A percentile compares a stretch with the other conserved stretches of the same genome.
These are phyloP conservation scores for Batrachochytrium dendrobatidis DNA, from an alignment of 371 early-diverging fungal species.

Conservation along the genomic window DNA sequence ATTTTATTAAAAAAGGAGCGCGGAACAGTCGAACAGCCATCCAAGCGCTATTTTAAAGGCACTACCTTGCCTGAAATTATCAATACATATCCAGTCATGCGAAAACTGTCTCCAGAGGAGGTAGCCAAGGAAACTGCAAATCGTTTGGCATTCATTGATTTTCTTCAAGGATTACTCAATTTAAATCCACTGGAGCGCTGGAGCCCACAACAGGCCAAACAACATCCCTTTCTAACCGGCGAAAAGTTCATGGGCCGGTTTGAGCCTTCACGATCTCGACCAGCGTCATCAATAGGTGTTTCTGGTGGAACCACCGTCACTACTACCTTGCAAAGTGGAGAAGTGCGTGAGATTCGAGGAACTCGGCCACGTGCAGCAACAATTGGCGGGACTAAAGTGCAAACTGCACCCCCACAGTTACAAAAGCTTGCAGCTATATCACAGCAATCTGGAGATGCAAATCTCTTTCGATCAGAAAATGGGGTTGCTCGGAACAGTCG, in stretches of 20 bases:
- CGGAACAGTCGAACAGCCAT: constrained; percentile 64
- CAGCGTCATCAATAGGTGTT: neutral
- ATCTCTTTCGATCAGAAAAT: neutral
- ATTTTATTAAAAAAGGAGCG: constrained; percentile 43
- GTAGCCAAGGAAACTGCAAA: constrained; percentile 67
- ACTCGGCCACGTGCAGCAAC: constrained; percentile 36
- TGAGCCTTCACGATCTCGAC: constrained; percentile 18
- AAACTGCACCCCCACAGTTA: constrained; percentile 32
- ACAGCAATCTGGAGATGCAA: constrained; percentile 19
- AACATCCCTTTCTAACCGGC: constrained; percentile 93
- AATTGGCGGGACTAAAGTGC: constrained; percentile 26
- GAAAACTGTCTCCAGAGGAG: constrained; percentile 52
- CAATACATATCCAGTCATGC: constrained; percentile 60
- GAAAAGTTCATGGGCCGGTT: constrained; percentile 53
- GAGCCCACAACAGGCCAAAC: constrained; percentile 85
- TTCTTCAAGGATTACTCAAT: constrained; percentile 74
- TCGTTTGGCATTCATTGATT: constrained; percentile 75
- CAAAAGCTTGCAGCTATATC: constrained; percentile 32
- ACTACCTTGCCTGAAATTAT: constrained; percentile 74
- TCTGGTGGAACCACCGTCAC: neutral
- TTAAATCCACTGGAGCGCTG: constrained; percentile 88
- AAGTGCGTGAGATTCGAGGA: neutral
- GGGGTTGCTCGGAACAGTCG: neutral
- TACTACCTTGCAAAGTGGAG: neutral
- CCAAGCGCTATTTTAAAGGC: constrained; percentile 80